Evolutionary conservation across 345 rosid species (phyloP).

Genomic region (Angophora floribunda): DNA sequence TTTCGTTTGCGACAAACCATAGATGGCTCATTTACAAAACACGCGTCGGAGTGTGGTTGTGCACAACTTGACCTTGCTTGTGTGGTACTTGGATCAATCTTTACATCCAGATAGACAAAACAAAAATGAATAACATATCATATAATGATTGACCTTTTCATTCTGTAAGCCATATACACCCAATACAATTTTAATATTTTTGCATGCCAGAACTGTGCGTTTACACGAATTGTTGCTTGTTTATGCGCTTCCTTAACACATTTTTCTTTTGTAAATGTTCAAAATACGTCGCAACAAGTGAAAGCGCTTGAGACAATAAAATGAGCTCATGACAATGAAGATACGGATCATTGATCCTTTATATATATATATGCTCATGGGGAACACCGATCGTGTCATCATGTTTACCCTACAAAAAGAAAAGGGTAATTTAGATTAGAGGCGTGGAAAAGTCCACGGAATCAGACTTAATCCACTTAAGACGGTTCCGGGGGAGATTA

Average conservation of each 20-base stretch:
- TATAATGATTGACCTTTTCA: background rate
- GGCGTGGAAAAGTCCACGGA: background rate
- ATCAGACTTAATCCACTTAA: background rate
- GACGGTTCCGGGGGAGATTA: background rate
- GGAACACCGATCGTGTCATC: background rate
- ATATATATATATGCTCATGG: background rate
- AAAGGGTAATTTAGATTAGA: background rate
- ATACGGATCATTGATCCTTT: background rate
- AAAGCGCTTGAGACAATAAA: background rate
- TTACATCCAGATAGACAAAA: background rate
- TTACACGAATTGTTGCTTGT: too few relatives aligned
- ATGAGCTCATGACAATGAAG: background rate
- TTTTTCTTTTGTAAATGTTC: background rate
- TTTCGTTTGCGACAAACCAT: background rate
- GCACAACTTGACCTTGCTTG: background rate
- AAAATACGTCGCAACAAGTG: accelerated
- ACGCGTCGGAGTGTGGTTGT: background rate
- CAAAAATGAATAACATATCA: background rate
- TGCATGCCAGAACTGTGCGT: accelerated
- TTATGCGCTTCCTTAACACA: background rate
- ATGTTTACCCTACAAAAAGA: background rate
- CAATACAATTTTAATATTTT: background rate
- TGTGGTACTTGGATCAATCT: background rate
- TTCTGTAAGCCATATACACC: accelerated
- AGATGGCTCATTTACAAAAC: too few relatives aligned